Conservation (phyloP, 768 basidiomycete genomes). For the Rhodosporidiobolus sp. region DNA sequence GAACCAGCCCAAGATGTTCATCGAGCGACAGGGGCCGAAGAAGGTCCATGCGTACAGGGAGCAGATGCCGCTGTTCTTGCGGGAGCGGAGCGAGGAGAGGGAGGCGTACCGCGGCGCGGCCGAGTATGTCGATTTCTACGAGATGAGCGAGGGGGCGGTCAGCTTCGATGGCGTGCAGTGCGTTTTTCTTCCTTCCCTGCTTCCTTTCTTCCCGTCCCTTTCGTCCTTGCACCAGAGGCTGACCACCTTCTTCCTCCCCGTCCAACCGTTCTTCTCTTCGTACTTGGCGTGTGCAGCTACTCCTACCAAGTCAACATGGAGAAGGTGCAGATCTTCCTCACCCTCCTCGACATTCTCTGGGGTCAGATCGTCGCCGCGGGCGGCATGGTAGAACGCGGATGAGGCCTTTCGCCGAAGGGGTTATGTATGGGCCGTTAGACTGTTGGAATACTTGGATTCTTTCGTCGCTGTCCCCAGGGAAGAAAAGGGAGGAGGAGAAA, state of each 20-base stretch:
- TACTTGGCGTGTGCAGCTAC: not conserved
- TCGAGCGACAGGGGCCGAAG: not conserved
- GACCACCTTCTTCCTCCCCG: not conserved
- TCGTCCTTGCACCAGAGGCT: no score
- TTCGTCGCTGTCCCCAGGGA: not conserved
- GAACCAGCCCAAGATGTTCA: not conserved
- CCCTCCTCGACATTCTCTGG: conserved; percentile 9
- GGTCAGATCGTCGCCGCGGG: conserved; percentile 4
- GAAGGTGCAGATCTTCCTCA: conserved; percentile 20
- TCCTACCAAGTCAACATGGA: conserved; percentile 11
- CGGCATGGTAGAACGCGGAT: not conserved
- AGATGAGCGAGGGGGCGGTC: not conserved
- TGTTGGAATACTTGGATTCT: no score
- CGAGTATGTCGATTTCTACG: conserved; percentile 7
- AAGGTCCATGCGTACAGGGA: not conserved
- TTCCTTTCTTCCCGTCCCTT: no score
- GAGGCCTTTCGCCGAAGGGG: no score
- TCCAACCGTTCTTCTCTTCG: not conserved
- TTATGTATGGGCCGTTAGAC: no score
- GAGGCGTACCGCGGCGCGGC: not conserved
- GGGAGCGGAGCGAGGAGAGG: not conserved
- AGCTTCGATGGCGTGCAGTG: conserved; percentile 9
- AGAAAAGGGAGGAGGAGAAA: not conserved
- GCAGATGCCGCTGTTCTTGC: not conserved
- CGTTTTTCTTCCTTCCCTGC: not conserved